Base-by-base conservation (phyloP, 805 yeast genomes). In the Ogataea polymorpha region DNA sequence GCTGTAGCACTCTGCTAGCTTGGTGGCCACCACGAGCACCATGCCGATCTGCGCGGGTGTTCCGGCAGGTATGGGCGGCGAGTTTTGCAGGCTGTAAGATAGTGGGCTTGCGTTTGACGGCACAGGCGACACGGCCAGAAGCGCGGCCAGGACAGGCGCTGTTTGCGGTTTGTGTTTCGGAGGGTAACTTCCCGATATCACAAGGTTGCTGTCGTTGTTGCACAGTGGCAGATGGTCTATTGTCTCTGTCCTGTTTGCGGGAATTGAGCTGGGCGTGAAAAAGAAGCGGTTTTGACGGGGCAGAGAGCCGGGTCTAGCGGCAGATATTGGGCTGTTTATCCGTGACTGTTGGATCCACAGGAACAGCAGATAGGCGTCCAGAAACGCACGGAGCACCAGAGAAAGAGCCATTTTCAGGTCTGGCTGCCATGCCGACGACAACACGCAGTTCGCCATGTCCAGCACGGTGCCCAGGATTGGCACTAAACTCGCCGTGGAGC, bases 71-170 rank as follows among this genome's bases (percentile, higher is more conserved):
- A 16, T 3, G 4, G 37, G 17, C 15, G 15, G 30, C 3, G 35
- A 18, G 35, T n/a, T 7, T n/a, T 17, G 26, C 20, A 9, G 11
- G 11, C 7, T 17, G 23, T 23, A 23, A 2, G 3, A n/a, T 6
- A 32, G 26, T 13, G 42, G 32, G 18, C 15, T 28, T 6, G 58
- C 61, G 29, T 48, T 47, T 16, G 60, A 44, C 0, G 51, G 57
- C 1, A 58, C 56, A 3, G 65, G 62, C 11, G 64, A 46, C 7
- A 61, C 26, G 8, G 64, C 62, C 14, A 62, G 37, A 21, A 62
- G 41, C 3, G 66, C 56, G 2, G 66, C 59, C 18, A 62, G 36
- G 6, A 62, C 55, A 1, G 66, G 66, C 2, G 58, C 59, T 27
- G 45, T 46, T 13, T 46, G 49, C 1, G 49, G 45, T 5, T 41